A percentile compares a stretch with the other conserved stretches of the same genome.
phyloP scores from a whole-genome alignment of 176 grass and related monocot species.

The Saccharum spontaneum region DNA sequence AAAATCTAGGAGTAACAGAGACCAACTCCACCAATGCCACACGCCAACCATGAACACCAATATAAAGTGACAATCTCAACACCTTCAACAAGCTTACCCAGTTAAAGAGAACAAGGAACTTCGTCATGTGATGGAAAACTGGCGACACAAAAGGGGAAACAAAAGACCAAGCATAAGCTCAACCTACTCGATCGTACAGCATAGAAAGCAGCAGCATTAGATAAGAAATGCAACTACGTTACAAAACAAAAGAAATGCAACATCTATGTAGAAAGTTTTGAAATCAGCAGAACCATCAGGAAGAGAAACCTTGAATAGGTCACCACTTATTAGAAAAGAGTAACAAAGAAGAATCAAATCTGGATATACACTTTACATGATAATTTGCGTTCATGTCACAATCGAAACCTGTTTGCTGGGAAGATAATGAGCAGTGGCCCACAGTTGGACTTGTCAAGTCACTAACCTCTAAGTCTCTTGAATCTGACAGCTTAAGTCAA shows the following conservation, averaged over 20 bases:
- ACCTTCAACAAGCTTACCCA: constrained; percentile 79
- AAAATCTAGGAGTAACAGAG: constrained; percentile 11
- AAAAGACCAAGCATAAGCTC: neutral
- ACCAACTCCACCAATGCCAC: constrained; percentile 3
- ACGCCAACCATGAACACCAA: constrained; percentile 5
- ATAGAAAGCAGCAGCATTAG: neutral
- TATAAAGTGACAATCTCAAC: constrained; percentile 56
- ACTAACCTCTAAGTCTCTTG: neutral
- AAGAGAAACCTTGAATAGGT: neutral
- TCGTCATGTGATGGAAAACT: constrained; percentile 25
- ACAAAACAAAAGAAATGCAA: neutral
- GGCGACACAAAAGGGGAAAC: constrained; percentile 17
- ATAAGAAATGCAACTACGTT: neutral
- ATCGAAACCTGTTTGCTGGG: neutral
- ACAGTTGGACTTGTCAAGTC: neutral
- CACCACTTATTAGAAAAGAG: neutral
- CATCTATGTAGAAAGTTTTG: neutral
- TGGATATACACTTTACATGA: neutral
- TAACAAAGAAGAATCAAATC: neutral
- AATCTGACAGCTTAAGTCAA: neutral
- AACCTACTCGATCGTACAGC: neutral
- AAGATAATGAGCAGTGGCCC: neutral
- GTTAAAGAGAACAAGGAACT: constrained; percentile 49
- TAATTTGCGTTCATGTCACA: constrained; percentile 13
- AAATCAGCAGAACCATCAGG: neutral